These are phyloP conservation scores for Anthostomella pinea DNA, from an alignment of 2,329 filamentous ascomycete genomes.

Conservation along the genomic window DNA sequence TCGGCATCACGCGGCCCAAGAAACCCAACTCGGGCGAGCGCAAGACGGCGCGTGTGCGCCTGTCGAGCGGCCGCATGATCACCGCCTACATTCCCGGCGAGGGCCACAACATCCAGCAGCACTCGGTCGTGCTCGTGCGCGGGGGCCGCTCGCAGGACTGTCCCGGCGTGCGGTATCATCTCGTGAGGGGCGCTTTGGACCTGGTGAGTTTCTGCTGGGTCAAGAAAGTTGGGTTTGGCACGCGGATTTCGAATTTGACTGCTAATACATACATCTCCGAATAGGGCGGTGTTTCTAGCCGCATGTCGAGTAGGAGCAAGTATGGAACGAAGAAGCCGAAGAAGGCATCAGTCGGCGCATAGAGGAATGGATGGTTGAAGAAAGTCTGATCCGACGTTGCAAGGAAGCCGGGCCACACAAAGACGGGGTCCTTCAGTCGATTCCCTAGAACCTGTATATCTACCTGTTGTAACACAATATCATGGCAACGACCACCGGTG, in stretches of 20 bases:
- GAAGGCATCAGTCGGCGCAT: slow-evolving; percentile 58
- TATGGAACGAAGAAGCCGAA: slow-evolving; percentile 99
- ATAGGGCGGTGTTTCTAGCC: slow-evolving; percentile 85
- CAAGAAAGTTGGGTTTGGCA: background rate
- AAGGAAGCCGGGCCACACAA: no score
- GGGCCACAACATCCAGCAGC: slow-evolving; percentile 98
- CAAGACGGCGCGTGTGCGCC: slow-evolving; percentile 87
- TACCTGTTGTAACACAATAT: slow-evolving; percentile 12
- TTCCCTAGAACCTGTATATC: slow-evolving; percentile 18
- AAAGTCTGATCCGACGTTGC: no score
- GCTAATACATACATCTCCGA: slow-evolving; percentile 9
- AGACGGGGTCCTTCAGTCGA: no score
- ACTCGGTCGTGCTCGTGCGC: slow-evolving; percentile 93
- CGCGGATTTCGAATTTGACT: background rate
- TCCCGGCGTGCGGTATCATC: slow-evolving; percentile 93
- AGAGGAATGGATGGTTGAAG: slow-evolving; percentile 3
- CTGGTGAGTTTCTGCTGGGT: slow-evolving; percentile 60
- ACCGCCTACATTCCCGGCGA: slow-evolving; percentile 96
- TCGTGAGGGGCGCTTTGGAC: slow-evolving; percentile 89
- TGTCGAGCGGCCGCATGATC: slow-evolving; percentile 82
- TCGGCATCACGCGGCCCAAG: slow-evolving; percentile 92
- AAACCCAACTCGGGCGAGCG: slow-evolving; percentile 98
- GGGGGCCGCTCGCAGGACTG: slow-evolving; percentile 95
- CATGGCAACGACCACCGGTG: no score
- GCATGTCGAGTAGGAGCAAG: slow-evolving; percentile 85